Base-by-base conservation (phyloP, 2,329 filamentous ascomycete species). In the Myriosclerotinia scirpicola region DNA sequence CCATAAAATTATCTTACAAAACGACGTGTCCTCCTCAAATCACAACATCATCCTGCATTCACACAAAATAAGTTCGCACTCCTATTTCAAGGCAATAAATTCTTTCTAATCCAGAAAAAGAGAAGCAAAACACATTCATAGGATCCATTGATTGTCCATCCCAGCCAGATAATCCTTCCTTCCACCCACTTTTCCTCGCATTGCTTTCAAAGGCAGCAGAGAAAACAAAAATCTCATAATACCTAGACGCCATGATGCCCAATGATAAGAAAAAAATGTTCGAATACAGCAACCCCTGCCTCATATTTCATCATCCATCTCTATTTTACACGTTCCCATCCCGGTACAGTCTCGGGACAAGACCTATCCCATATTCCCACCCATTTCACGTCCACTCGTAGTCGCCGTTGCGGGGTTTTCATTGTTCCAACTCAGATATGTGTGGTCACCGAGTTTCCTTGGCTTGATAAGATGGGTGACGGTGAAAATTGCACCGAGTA, bases 381-480 rank as follows among this genome's bases (percentile, higher is more conserved):
- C 67, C 48, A 69, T 68, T 63, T 88, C 84, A 70, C 89, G 86
- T 68, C 88, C 87, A 54, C 80, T 81, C 2, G 81, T 81, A 34
- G 81, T 77, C 22, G 83, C 84, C 55, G 85, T 83, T 68, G 80
- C 82, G 9, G 85, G 82, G 68, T 85, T 81, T 55, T 90, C 88
- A 69, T 87, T 90, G 78, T 98, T 97, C 95, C 95, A 99, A 34
- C 92, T 95, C 59, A 99, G 85, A 78, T 99, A 98, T 11, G 93
- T 97, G 79, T 98, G 95, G 78, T 99, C 95, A 69, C 95, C 95
- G 53, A 99, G 86, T 90, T 98, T 99, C 75, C 95, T 94, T 69
- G 95, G 95, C 77, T 91, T 93, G 79, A 99, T 88, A 70, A 98
- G 83, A 80, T 98, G 93, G 0, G 92, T 93, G 69, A 92, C 84